Evolutionary conservation across 75 land plant species (phyloP).

Genomic region (Gnetum montanum): DNA sequence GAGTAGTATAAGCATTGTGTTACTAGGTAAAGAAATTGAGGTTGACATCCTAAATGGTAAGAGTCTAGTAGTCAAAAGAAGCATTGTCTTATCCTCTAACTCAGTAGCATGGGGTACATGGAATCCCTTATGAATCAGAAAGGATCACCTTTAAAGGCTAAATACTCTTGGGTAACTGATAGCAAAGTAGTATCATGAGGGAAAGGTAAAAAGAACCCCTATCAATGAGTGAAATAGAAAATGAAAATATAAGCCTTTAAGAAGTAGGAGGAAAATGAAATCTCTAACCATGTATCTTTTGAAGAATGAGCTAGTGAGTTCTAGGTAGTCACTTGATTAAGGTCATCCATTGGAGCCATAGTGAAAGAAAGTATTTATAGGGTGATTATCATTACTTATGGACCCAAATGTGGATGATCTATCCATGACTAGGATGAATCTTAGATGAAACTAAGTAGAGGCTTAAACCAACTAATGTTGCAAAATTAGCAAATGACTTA

Average conservation of each 20-base stretch:
- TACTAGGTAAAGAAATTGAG: neutral
- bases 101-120: conserved; percentile 5
- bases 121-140: neutral
- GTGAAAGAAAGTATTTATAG: conserved; percentile 9
- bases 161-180: conserved; percentile 5
- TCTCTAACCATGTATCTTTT: neutral
- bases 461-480: conserved; percentile 5
- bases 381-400: conserved; percentile 11
- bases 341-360: conserved; percentile 3
- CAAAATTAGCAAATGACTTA: neutral
- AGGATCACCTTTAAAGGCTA: neutral
- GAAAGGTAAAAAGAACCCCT: conserved; percentile 7
- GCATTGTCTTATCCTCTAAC: conserved; percentile 4
- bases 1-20: neutral
- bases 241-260: conserved; percentile 6
- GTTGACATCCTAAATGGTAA: neutral
- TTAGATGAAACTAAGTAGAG: conserved; percentile 14
- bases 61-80: too few species aligned
- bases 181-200: conserved; percentile 4
- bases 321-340: conserved; percentile 3
- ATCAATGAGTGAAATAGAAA: conserved; percentile 5
- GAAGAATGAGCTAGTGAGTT: conserved; percentile 1
- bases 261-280: conserved; percentile 2
- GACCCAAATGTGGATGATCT: conserved; percentile 13
- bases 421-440: conserved; percentile 10